Conservation (phyloP, 345 rosid species). For the Euphorbia lathyris region DNA sequence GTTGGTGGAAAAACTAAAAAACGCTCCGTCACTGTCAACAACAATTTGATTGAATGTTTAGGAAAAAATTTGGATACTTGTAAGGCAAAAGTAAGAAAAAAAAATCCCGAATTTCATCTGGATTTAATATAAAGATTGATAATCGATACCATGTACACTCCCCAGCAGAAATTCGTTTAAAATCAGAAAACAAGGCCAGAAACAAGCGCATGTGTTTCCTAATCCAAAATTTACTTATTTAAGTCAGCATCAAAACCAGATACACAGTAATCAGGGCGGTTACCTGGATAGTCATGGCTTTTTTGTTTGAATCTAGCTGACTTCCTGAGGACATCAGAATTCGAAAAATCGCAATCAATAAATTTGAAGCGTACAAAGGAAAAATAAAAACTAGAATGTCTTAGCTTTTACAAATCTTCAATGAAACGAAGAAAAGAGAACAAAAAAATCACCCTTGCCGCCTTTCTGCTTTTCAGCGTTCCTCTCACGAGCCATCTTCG, state of each 20-base stretch:
- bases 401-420: neutral
- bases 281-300: conserved; percentile 29
- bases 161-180: neutral
- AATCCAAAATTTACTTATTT: neutral
- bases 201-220: neutral
- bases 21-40: neutral
- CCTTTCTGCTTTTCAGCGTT: conserved; percentile 18
- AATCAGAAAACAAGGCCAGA: neutral
- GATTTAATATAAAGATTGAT: neutral
- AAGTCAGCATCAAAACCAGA: neutral
- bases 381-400: neutral
- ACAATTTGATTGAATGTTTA: neutral
- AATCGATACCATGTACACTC: neutral
- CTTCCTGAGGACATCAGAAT: conserved; percentile 18
- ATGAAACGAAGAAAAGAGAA: neutral
- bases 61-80: neutral
- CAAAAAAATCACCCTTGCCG: conserved; percentile 17
- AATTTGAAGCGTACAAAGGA: neutral
- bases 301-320: conserved; percentile 25
- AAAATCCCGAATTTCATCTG: neutral
- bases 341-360: neutral
- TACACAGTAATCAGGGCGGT: neutral
- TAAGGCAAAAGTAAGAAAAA: neutral
- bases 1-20: neutral
- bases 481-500: conserved; percentile 28